phyloP scores from a whole-genome alignment of 495 filamentous ascomycete genomes.

The Podospora pseudocomata region DNA sequence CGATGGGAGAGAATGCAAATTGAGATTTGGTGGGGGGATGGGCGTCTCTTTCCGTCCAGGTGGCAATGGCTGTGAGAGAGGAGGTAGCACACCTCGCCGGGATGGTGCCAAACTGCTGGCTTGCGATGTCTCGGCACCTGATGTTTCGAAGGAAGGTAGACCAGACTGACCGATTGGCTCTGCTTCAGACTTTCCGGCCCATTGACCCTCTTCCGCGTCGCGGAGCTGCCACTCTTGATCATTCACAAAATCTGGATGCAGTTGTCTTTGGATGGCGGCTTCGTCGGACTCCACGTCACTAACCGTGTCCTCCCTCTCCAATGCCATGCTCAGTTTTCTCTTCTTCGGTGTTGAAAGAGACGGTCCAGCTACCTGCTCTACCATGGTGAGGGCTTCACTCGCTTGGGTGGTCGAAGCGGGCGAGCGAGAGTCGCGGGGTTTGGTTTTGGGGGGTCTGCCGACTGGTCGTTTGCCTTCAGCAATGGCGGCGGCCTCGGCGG shows the following conservation, averaged over 20 bases:
- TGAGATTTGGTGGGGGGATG: not conserved
- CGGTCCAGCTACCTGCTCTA: constrained; percentile 27
- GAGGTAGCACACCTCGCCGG: not conserved
- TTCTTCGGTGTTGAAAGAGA: constrained; percentile 36
- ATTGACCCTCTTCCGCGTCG: constrained; percentile 2
- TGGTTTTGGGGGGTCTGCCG: constrained; percentile 17
- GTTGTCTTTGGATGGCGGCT: constrained; percentile 21
- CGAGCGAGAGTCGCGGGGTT: not conserved
- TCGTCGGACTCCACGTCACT: constrained; percentile 25
- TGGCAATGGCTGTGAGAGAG: no score
- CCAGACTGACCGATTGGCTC: constrained; percentile 13
- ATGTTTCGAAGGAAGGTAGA: not conserved
- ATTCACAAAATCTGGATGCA: constrained; percentile 5
- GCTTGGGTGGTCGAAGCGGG: constrained; percentile 1
- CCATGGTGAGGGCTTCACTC: constrained; percentile 18
- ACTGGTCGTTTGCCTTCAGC: constrained; percentile 4
- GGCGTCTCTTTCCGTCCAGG: not conserved
- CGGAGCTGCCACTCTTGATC: not conserved
- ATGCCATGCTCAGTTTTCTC: constrained; percentile 9
- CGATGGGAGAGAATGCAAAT: not conserved
- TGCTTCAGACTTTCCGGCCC: not conserved
- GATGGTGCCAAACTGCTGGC: constrained; percentile 8
- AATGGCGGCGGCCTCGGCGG: not conserved
- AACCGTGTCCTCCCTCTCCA: constrained; percentile 19
- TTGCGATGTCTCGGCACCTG: constrained; percentile 4